Evolutionary conservation across 2,329 filamentous ascomycete genomes (phyloP).

Genomic region (Pleoardoris graminearum): DNA sequence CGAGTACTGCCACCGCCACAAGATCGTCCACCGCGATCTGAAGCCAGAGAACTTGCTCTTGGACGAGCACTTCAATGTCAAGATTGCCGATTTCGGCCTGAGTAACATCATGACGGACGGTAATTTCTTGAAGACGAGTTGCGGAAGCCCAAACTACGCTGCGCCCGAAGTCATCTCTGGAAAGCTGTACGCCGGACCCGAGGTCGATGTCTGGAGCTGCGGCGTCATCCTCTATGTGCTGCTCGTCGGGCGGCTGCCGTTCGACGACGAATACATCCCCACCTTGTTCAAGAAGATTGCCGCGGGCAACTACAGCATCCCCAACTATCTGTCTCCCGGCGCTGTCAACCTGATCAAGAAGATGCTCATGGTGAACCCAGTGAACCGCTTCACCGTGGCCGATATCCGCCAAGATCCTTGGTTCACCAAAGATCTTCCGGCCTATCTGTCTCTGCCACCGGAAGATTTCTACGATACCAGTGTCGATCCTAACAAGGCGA

Average conservation of each 20-base stretch:
- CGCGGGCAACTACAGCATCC: conserved; percentile 88
- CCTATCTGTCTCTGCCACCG: conserved; percentile 82
- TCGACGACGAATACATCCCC: conserved; percentile 98
- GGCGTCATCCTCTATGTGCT: conserved; percentile 79
- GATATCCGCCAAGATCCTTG: conserved; percentile 93
- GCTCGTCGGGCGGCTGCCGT: conserved; percentile 74
- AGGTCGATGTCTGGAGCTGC: conserved; percentile 98
- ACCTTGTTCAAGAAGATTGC: conserved; percentile 98
- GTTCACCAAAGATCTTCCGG: conserved; percentile 85
- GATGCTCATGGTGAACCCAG: conserved; percentile 94
- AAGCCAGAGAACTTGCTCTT: conserved; percentile 97
- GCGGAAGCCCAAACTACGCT: conserved; percentile 96
- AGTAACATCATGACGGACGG: conserved; percentile 99
- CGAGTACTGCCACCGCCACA: conserved; percentile 98
- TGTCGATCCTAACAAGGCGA: conserved; percentile 90
- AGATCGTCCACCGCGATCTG: conserved; percentile 96
- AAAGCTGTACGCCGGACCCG: conserved; percentile 94
- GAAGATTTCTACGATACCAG: conserved; percentile 94
- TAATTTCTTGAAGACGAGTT: conserved; percentile 98
- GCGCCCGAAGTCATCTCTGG: conserved; percentile 97
- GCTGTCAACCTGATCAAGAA: conserved; percentile 81
- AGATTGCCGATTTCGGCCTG: conserved; percentile 97
- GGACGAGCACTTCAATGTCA: conserved; percentile 95
- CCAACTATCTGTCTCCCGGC: conserved; percentile 84
- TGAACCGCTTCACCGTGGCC: conserved; percentile 89